Conservation (phyloP, 495 filamentous ascomycete genomes). For the Durotheca rogersii region DNA sequence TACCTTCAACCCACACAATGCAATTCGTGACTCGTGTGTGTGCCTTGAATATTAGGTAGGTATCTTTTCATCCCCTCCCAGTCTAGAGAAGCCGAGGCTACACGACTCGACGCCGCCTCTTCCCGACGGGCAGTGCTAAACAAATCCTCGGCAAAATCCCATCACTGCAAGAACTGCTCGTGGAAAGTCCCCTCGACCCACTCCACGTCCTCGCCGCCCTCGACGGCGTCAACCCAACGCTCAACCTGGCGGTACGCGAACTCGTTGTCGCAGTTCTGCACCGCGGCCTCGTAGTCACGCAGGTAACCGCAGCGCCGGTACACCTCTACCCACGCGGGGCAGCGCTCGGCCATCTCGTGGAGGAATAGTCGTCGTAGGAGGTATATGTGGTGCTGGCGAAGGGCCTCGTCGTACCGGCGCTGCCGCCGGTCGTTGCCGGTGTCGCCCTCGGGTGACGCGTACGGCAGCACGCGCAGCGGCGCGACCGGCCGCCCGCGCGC, state of each 20-base stretch:
- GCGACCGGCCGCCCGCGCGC: constrained; percentile 16
- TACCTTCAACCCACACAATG: no score
- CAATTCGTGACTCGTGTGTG: no score
- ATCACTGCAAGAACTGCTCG: constrained; percentile 18
- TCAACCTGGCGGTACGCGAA: constrained; percentile 23
- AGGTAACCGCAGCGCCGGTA: constrained; percentile 6
- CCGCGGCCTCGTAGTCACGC: constrained; percentile 31
- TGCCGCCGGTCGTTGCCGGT: no score
- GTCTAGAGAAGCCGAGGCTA: no score
- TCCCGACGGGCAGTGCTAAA: no score
- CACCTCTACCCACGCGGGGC: constrained; percentile 24
- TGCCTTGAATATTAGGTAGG: no score
- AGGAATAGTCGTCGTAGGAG: constrained; percentile 36
- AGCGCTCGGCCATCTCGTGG: constrained; percentile 33
- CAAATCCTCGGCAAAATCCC: no score
- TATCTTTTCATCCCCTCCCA: no score
- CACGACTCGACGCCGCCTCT: no score
- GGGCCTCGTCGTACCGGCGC: constrained; percentile 25
- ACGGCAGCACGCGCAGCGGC: constrained; percentile 5
- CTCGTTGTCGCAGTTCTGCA: constrained; percentile 35
- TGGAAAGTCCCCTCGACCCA: constrained; percentile 10
- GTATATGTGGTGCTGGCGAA: constrained; percentile 38
- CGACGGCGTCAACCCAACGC: constrained; percentile 24
- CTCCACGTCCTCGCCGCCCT: not conserved
- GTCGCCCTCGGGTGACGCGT: no score